A percentile compares a stretch with the other conserved stretches of the same genome.
These are phyloP conservation scores for Fusarium sp. DNA, from an alignment of 2,329 filamentous ascomycete genomes.

Conservation along the genomic window DNA sequence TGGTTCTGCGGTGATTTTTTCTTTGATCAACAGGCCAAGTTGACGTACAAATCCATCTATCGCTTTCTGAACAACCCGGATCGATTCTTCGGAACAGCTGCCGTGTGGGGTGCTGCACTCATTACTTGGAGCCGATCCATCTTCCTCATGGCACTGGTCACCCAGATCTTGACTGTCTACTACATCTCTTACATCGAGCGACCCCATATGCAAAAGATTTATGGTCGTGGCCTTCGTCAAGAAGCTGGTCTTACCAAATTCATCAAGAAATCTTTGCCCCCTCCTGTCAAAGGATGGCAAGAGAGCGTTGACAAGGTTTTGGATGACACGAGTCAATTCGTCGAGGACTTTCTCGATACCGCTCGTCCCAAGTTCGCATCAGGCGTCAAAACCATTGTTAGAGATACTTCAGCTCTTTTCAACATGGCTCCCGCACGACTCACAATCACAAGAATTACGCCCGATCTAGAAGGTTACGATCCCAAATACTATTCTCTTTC, in stretches of 20 bases:
- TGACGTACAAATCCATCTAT: conserved; percentile 97
- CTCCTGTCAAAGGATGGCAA: conserved; percentile 84
- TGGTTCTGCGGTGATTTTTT: conserved; percentile 99
- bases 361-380: conserved; percentile 88
- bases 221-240: conserved; percentile 83
- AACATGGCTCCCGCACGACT: conserved; percentile 89
- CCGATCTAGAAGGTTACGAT: conserved; percentile 83
- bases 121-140: conserved; percentile 92
- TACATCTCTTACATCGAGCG: conserved; percentile 96
- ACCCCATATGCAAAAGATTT: conserved; percentile 98
- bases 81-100: conserved; percentile 90
- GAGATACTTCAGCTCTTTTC: conserved; percentile 88
- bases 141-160: conserved; percentile 86
- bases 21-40: conserved; percentile 87
- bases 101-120: conserved; percentile 93
- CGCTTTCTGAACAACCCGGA: conserved; percentile 98
- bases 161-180: conserved; percentile 84
- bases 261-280: conserved; percentile 85
- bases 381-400: conserved; percentile 86
- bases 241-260: conserved; percentile 95
- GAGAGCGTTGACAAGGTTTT: conserved; percentile 89
- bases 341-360: conserved; percentile 89
- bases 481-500: conserved; percentile 83
- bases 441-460: conserved; percentile 81
- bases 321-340: conserved; percentile 86